Base-by-base conservation (phyloP, 2,329 filamentous ascomycete species). In the Mariannaea sp. region DNA sequence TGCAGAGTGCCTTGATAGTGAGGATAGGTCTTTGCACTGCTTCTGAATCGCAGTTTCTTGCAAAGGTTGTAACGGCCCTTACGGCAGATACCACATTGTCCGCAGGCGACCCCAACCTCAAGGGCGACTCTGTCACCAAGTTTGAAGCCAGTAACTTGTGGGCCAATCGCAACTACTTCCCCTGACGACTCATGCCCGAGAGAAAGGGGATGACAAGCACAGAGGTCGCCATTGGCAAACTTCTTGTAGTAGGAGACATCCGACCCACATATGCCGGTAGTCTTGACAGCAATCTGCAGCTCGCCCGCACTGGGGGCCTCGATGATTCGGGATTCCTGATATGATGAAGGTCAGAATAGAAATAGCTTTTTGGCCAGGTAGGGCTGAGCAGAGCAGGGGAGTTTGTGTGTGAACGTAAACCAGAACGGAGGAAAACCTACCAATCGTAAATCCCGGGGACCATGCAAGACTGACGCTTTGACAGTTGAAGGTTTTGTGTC, bases 201-300 rank as follows among this genome's bases (percentile, higher is more conserved):
- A 5, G 83, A 86, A 26, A 89, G 73, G 22, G 86, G 86, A 56
- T 81, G 78, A 59, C 82, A 85, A 40, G 83, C 84, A 62, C 85
- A 85, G 44, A 89, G 78, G 69, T 87, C 85, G 39, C 86, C 86
- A 65, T 89, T 89, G 71, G 84, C 83, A 66, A 87, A 88, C 65
- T 87, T 87, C 69, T 83, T 87, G 75, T 87, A 89, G 71, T 89
- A 89, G 47, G 83, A 84, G 48, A 88, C 81, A 70, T 89, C 86
- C 7, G 84, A 88, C 50, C 86, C 86, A 68, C 86, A 89, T 62
- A 89, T 84, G 30, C 86, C 85, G 19, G 86, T 88, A 6, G 82
- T 79, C 63, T 81, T 82, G 69, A 89, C 77, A 61, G 82, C 78
- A 63, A 88, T 79, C 70, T 88, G 86, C 49, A 89, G 76, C 66